These are phyloP conservation scores for Suillus sp. DNA, from an alignment of 768 basidiomycete genomes.

Conservation along the genomic window DNA sequence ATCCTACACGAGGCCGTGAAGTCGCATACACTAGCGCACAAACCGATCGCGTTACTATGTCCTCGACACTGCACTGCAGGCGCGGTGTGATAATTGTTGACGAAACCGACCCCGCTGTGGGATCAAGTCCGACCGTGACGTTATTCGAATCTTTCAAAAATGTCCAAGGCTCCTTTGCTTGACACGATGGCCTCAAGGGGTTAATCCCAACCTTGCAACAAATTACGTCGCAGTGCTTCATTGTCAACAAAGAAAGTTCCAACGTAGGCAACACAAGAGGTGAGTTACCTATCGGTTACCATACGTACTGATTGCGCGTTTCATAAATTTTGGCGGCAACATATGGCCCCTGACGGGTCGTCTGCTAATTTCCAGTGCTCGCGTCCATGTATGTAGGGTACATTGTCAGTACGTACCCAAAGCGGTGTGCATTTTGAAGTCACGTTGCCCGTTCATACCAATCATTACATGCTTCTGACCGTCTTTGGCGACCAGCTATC, in stretches of 20 bases:
- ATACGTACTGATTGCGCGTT: not conserved
- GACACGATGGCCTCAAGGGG: not conserved
- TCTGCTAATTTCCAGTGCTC: not conserved
- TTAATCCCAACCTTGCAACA: not conserved
- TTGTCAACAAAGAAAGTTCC: not conserved
- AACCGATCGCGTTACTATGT: not conserved
- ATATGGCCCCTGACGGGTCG: not conserved
- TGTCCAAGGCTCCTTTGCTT: not conserved
- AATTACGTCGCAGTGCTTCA: not conserved
- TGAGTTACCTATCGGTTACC: not conserved
- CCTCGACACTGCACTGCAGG: not conserved
- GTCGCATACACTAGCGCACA: not conserved
- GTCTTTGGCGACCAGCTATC: not conserved
- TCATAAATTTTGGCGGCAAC: not conserved
- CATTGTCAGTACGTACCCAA: not conserved
- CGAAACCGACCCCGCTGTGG: not conserved
- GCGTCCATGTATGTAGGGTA: not conserved
- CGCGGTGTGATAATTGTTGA: not conserved
- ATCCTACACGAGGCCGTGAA: not conserved
- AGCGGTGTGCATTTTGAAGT: not conserved
- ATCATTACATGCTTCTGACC: not conserved
- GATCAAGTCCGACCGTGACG: not conserved
- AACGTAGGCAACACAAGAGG: not conserved
- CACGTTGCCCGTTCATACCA: not conserved
- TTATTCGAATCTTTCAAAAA: not conserved